Percentiles rank a stretch among this genome's conserved stretches.
These are phyloP conservation scores for Ettlia oleoabundans DNA, from an alignment of 139 green algal species.

Conservation along the genomic window DNA sequence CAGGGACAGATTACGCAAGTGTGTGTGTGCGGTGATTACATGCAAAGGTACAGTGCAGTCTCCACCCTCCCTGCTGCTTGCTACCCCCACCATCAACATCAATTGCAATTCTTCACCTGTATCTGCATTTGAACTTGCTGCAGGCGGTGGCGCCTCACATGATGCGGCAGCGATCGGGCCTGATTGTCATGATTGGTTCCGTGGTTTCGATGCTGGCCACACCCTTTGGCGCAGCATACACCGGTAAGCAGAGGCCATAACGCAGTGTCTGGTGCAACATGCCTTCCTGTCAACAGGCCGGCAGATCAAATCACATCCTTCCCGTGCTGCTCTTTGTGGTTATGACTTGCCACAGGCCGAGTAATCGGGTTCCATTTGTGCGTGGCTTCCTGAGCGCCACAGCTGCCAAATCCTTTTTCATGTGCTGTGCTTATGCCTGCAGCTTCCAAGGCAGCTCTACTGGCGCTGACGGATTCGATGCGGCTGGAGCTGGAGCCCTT, in stretches of 20 bases:
- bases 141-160: conserved; percentile 56
- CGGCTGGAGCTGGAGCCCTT: conserved; percentile 60
- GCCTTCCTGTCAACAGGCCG: too few relatives aligned
- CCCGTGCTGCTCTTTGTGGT: too few relatives aligned
- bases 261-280: neutral
- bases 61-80: too few relatives aligned
- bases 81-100: neutral
- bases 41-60: too few relatives aligned
- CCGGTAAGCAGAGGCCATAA: neutral
- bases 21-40: too few relatives aligned
- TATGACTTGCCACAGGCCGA: too few relatives aligned
- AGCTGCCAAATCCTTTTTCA: neutral
- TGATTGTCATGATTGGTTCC: conserved; percentile 55
- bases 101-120: too few relatives aligned
- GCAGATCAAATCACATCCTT: too few relatives aligned
- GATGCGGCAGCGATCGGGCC: conserved; percentile 35
- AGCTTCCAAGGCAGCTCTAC: conserved; percentile 3
- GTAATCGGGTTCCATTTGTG: too few relatives aligned
- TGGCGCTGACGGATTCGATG: conserved; percentile 47
- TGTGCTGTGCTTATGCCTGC: neutral
- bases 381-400: neutral
- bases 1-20: too few relatives aligned
- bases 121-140: neutral
- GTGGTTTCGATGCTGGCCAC: conserved; percentile 39
- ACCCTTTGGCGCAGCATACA: conserved; percentile 55